These are phyloP conservation scores for Magnusiomyces fungicola DNA, from an alignment of 1,139 yeast genomes.

Conservation along the genomic window DNA sequence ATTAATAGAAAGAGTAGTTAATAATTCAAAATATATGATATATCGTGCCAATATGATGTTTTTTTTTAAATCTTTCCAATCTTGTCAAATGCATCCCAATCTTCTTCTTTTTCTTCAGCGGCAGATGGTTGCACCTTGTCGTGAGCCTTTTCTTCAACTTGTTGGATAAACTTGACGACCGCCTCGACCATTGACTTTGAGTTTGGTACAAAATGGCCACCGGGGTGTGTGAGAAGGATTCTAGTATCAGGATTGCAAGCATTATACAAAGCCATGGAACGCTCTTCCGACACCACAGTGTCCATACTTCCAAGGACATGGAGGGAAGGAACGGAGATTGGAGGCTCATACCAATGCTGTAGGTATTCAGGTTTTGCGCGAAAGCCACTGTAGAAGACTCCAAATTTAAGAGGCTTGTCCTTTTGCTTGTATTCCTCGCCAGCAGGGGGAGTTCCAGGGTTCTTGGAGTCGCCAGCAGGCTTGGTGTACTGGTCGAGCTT, in stretches of 20 bases:
- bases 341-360: constrained; percentile 42
- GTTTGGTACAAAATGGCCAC: constrained; percentile 84
- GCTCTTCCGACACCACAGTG: constrained; percentile 74
- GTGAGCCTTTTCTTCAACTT: constrained; percentile 2
- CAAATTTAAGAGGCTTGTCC: constrained; percentile 55
- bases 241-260: constrained; percentile 42
- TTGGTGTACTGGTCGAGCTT: constrained; percentile 16
- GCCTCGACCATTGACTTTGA: constrained; percentile 52
- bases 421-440: constrained; percentile 10
- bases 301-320: constrained; percentile 86
- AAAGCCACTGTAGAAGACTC: constrained; percentile 72
- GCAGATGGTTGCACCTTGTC: constrained; percentile 1
- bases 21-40: no score
- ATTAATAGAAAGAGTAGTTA: no score
- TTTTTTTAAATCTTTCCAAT: constrained; percentile 29
- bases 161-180: constrained; percentile 31
- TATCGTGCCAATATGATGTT: no score
- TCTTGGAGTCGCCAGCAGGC: neutral
- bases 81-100: constrained; percentile 39
- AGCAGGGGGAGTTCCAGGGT: constrained; percentile 15
- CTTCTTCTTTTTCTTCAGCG: constrained; percentile 19
- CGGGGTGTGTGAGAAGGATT: constrained; percentile 60
- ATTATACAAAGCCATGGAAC: constrained; percentile 53
- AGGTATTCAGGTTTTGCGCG: constrained; percentile 49
- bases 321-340: constrained; percentile 49